A percentile compares a stretch with the other conserved stretches of the same genome.
phyloP scores from a whole-genome alignment of 108 stramenopile species.

The Nannochloropsis salina region DNA sequence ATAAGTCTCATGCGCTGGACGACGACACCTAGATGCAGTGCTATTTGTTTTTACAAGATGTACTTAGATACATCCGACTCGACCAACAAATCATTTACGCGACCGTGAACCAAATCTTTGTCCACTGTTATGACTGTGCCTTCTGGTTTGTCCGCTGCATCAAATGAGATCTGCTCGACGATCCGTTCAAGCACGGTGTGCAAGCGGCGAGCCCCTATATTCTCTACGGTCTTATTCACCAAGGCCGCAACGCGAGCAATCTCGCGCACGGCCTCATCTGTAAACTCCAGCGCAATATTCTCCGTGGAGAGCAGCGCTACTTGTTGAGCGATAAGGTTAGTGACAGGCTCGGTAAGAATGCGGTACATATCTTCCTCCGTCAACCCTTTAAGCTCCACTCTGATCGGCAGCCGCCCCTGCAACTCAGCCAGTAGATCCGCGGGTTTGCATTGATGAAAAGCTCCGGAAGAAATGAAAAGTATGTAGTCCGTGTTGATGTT shows the following conservation, averaged over 20 bases:
- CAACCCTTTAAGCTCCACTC: slow-evolving; percentile 92
- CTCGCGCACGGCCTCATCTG: slow-evolving; percentile 91
- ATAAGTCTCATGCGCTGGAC: too few relatives aligned
- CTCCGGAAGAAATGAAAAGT: slow-evolving; percentile 73
- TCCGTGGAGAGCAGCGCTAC: slow-evolving; percentile 85
- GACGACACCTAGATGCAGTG: not conserved
- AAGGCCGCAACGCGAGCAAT: slow-evolving; percentile 84
- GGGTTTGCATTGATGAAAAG: slow-evolving; percentile 71
- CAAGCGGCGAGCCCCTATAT: slow-evolving; percentile 94
- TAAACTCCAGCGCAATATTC: slow-evolving; percentile 79
- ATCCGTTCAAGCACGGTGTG: slow-evolving; percentile 96
- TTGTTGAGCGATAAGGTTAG: slow-evolving; percentile 92
- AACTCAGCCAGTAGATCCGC: slow-evolving; percentile 92
- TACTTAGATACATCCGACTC: slow-evolving; percentile 81
- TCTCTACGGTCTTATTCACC: slow-evolving; percentile 94
- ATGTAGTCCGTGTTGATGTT: slow-evolving; percentile 98
- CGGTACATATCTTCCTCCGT: slow-evolving; percentile 96
- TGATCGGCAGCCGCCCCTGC: slow-evolving; percentile 96
- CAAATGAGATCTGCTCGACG: slow-evolving; percentile 91
- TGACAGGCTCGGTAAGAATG: slow-evolving; percentile 94
- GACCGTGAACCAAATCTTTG: slow-evolving; percentile 69
- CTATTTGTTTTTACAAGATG: slow-evolving; percentile 70
- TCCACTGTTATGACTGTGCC: slow-evolving; percentile 67
- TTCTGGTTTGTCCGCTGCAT: slow-evolving; percentile 77
- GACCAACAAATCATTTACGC: slow-evolving; percentile 69